Conservation (phyloP, 2,329 filamentous ascomycete species). For the Colletotrichum endophyticum region DNA sequence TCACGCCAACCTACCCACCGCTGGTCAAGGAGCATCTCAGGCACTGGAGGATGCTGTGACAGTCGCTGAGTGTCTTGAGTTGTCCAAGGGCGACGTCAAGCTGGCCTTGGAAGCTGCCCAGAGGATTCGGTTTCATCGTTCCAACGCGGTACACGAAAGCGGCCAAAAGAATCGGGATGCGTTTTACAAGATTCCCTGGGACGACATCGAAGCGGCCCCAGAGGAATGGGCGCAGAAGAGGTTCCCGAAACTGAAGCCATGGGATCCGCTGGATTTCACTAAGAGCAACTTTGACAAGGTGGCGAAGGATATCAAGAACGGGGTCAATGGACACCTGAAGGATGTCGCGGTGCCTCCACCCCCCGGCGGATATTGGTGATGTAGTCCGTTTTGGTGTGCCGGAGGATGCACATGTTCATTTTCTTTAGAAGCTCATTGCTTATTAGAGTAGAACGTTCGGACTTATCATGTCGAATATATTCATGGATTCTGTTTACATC, state of each 20-base stretch:
- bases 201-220: background rate
- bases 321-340: background rate
- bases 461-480: background rate
- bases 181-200: background rate
- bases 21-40: background rate
- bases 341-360: background rate
- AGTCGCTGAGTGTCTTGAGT: background rate
- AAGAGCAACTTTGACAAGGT: background rate
- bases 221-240: background rate
- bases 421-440: background rate
- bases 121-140: slow-evolving; percentile 49
- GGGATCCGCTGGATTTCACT: background rate
- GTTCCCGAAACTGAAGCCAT: background rate
- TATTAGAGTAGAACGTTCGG: background rate
- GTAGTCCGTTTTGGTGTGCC: background rate
- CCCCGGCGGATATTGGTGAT: background rate
- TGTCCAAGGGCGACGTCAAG: slow-evolving; percentile 30
- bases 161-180: background rate
- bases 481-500: background rate
- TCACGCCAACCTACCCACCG: background rate
- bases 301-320: background rate
- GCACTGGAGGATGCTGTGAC: background rate
- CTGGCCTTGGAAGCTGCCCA: slow-evolving; percentile 48
- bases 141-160: slow-evolving; percentile 11
- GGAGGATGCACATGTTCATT: background rate